Evolutionary conservation across 2,329 filamentous ascomycete genomes (phyloP), one percentile per base, ranked within the genome.

Genomic region (Colletotrichum liriopes): DNA sequence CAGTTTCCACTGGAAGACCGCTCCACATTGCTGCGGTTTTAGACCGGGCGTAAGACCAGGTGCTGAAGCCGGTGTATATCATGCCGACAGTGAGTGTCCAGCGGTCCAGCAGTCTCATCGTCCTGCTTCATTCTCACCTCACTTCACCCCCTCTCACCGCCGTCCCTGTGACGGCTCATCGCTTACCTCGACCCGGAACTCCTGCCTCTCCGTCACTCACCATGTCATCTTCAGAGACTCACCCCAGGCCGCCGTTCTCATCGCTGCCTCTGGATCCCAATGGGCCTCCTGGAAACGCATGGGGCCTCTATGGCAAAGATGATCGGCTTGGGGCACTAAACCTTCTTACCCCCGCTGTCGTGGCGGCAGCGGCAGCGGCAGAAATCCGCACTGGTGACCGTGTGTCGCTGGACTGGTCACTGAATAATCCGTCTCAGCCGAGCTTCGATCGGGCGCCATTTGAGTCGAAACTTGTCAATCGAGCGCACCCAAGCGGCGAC

Each of bases 241-340:
- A 47, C 9, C n/a, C 39, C 1, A 41, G 71, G 9, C 71, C 71
- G 23, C 67, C 71, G 5, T 73, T 73, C 61, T 73, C 61, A 12
- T 70, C 82, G 3, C 84, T 90, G 0, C 87, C 87, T 0, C 81
- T 90, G 1, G 82, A 83, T 67, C 84, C 85, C 58, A 78, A 82
- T 67, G 87, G 86, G 0, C 87, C 87, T 8, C 82, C 79, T 3
- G 85, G 86, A 9, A 90, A 90, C 68, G 86, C 88, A 7, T 90
- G 88, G 88, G 87, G 87, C 0, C 83, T 88, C 5, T 89, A 87
- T 73, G 88, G 87, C 3, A 76, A 81, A 6, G 68, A 81, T 3
- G 88, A 90, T 71, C 80, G 89, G 74, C 81, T 88, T 14, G 88
- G 88, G 32, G 88, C 86, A 75, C 81, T 90, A 1, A 90, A 90